A percentile compares a stretch with the other conserved stretches of the same genome.
These are phyloP conservation scores for Pseudogymnoascus pannorum DNA, from an alignment of 2,329 filamentous ascomycete genomes.

Conservation along the genomic window DNA sequence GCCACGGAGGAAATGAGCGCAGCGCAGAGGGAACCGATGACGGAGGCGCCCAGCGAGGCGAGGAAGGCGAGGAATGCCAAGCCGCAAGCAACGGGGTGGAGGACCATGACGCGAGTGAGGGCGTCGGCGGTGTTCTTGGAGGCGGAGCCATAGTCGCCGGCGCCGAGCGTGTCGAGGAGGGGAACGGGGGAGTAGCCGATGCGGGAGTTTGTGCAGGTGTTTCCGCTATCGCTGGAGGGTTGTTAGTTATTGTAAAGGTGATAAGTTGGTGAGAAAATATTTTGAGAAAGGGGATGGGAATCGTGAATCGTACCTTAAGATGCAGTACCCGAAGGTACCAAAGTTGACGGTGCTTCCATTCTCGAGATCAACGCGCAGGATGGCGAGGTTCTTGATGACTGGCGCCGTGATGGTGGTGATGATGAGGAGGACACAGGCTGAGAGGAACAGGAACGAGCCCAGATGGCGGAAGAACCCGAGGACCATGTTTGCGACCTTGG, in stretches of 20 bases:
- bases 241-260: background rate
- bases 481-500: background rate
- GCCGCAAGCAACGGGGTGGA: slow-evolving; percentile 53
- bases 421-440: slow-evolving; percentile 47
- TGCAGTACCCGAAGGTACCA: slow-evolving; percentile 56
- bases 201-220: slow-evolving; percentile 36
- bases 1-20: slow-evolving; percentile 42
- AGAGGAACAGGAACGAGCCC: slow-evolving; percentile 50
- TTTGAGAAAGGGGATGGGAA: background rate
- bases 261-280: background rate
- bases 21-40: slow-evolving; percentile 45
- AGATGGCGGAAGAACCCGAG: slow-evolving; percentile 43
- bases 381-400: slow-evolving; percentile 46
- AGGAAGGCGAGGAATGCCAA: slow-evolving; percentile 53
- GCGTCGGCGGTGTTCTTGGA: slow-evolving; percentile 38
- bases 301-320: slow-evolving; percentile 26
- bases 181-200: slow-evolving; percentile 51
- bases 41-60: slow-evolving; percentile 43
- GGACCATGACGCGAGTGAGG: slow-evolving; percentile 52
- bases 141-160: slow-evolving; percentile 36
- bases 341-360: slow-evolving; percentile 35
- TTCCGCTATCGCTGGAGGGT: background rate
- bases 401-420: slow-evolving; percentile 53
- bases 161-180: slow-evolving; percentile 35
- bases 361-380: slow-evolving; percentile 41